Conservation (phyloP, 2,329 filamentous ascomycete genomes). For the Monosporascus sp. region DNA sequence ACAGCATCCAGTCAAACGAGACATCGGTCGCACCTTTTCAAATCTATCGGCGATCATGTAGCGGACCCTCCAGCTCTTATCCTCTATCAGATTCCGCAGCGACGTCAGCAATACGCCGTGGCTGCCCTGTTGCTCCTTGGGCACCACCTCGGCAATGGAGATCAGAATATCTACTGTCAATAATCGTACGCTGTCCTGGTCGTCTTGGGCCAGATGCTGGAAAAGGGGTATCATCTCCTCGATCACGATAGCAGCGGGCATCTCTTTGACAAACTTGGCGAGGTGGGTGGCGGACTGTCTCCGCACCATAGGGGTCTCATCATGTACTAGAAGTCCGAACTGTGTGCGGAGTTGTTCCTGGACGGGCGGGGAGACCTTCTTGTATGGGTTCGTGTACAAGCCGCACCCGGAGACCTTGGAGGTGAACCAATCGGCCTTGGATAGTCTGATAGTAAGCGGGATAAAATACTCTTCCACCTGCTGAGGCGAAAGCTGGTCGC, state of each 20-base stretch:
- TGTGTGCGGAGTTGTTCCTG: conserved; percentile 91
- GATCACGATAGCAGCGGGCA: conserved; percentile 85
- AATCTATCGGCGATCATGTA: conserved; percentile 99
- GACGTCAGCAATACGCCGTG: conserved; percentile 90
- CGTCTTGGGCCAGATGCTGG: conserved; percentile 91
- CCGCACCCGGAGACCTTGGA: conserved; percentile 98
- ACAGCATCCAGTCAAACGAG: not conserved
- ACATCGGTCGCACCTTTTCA: conserved; percentile 66
- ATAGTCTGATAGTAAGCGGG: conserved; percentile 88
- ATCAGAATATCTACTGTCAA: conserved; percentile 96
- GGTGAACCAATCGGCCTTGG: conserved; percentile 99
- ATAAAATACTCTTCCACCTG: conserved; percentile 98
- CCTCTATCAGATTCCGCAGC: conserved; percentile 88
- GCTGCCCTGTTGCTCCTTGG: conserved; percentile 95
- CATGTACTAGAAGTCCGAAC: conserved; percentile 89
- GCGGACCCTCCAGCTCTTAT: conserved; percentile 98
- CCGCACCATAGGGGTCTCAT: conserved; percentile 98
- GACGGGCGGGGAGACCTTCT: conserved; percentile 78
- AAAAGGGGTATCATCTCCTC: conserved; percentile 99
- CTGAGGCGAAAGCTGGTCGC: conserved; percentile 80
- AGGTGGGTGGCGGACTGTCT: conserved; percentile 95
- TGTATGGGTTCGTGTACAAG: conserved; percentile 90
- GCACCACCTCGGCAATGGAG: conserved; percentile 92
- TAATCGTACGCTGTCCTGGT: conserved; percentile 94
- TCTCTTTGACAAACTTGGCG: conserved; percentile 95